These are phyloP conservation scores for Termitomyces sp. DNA, from an alignment of 768 basidiomycete species.

Conservation along the genomic window DNA sequence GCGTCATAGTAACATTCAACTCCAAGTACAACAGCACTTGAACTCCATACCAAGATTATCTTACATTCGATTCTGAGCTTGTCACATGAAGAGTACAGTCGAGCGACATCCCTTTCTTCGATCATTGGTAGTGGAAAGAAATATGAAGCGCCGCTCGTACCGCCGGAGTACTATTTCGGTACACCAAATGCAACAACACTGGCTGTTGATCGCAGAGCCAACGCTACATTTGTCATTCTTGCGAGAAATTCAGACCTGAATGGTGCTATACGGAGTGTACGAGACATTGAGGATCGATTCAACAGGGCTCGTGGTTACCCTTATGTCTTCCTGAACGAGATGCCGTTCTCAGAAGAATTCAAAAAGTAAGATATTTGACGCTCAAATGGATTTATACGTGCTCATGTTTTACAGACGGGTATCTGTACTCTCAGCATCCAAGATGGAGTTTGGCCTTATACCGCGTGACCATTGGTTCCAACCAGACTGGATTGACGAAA, in stretches of 20 bases:
- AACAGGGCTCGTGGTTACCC: constrained; percentile 79
- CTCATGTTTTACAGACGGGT: constrained; percentile 18
- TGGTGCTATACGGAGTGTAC: constrained; percentile 61
- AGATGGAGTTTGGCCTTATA: constrained; percentile 58
- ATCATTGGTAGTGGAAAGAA: constrained; percentile 19
- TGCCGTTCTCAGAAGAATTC: constrained; percentile 73
- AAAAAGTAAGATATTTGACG: constrained; percentile 43
- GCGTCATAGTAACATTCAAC: constrained; percentile 3
- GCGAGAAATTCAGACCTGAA: constrained; percentile 63
- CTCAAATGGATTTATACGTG: background rate
- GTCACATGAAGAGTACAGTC: constrained; percentile 42
- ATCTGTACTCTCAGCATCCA: constrained; percentile 20
- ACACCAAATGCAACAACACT: background rate
- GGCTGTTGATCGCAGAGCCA: constrained; percentile 23
- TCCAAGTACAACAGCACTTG: background rate
- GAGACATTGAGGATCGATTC: constrained; percentile 77
- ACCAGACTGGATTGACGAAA: constrained; percentile 76
- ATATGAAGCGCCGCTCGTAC: constrained; percentile 23
- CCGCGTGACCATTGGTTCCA: constrained; percentile 72
- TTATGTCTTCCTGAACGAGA: constrained; percentile 88
- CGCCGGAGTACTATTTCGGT: constrained; percentile 20
- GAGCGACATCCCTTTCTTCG: constrained; percentile 35
- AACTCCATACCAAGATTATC: constrained; percentile 22
- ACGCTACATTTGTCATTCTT: constrained; percentile 45
- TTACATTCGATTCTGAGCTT: constrained; percentile 41